A percentile compares a stretch with the other conserved stretches of the same genome.
Evolutionary conservation across 176 grass and related monocot genomes (phyloP).

Genomic region (Pharus latifolius): DNA sequence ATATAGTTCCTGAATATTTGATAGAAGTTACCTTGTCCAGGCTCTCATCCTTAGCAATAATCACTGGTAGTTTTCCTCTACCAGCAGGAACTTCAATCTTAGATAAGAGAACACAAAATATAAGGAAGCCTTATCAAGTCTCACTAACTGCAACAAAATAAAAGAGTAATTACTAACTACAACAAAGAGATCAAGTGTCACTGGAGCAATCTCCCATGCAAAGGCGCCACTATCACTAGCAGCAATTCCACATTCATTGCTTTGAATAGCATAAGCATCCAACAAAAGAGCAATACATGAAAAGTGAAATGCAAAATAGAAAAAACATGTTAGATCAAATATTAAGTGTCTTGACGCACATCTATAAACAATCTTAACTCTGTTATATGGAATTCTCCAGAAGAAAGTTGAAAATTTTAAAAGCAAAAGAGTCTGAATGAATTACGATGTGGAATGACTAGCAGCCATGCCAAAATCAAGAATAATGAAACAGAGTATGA

Average conservation of each 20-base stretch:
- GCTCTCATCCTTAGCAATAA: slow-evolving; percentile 83
- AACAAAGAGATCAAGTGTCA: slow-evolving; percentile 22
- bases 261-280: slow-evolving; percentile 91
- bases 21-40: slow-evolving; percentile 58
- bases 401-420: background rate
- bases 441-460: background rate
- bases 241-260: slow-evolving; percentile 88
- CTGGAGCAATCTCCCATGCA: slow-evolving; percentile 82
- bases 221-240: slow-evolving; percentile 75
- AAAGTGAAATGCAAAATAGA: background rate
- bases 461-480: background rate
- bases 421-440: background rate
- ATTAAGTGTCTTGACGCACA: background rate
- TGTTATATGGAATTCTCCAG: background rate
- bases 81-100: slow-evolving; percentile 93
- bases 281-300: background rate
- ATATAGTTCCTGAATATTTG: background rate
- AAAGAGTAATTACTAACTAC: background rate
- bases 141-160: no score
- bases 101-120: background rate
- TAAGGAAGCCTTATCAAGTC: slow-evolving; percentile 12
- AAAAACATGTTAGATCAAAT: background rate
- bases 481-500: background rate
- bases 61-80: slow-evolving; percentile 57
- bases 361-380: background rate